A percentile compares a stretch with the other conserved stretches of the same genome.
These are phyloP conservation scores for Hura crepitans DNA, from an alignment of 441 rosid species.

Conservation along the genomic window DNA sequence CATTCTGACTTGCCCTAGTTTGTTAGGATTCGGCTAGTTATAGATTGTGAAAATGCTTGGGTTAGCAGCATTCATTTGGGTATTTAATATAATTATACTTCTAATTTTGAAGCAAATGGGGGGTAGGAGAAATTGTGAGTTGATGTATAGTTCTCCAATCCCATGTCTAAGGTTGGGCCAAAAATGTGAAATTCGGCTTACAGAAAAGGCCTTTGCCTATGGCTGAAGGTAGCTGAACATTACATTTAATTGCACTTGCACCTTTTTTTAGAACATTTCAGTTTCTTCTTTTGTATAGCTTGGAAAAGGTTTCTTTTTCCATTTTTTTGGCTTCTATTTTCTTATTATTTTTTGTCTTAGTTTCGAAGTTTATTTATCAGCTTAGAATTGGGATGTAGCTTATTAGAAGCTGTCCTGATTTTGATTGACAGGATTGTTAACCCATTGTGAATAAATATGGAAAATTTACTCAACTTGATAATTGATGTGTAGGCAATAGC, in stretches of 20 bases:
- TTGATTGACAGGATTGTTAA: too few relatives aligned
- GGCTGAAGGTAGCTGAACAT: not conserved
- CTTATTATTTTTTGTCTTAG: too few relatives aligned
- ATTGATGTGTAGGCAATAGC: too few relatives aligned
- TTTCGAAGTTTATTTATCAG: too few relatives aligned
- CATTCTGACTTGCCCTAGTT: conserved; percentile 21
- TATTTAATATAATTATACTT: conserved; percentile 18
- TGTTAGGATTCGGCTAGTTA: conserved; percentile 18
- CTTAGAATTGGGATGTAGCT: too few relatives aligned
- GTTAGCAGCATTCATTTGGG: conserved; percentile 22
- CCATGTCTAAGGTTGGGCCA: conserved; percentile 5
- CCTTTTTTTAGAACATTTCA: not conserved
- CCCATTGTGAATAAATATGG: too few relatives aligned
- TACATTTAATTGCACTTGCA: not conserved
- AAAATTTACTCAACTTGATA: too few relatives aligned
- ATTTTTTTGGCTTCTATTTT: too few relatives aligned
- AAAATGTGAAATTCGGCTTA: not conserved
- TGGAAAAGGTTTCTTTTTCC: not conserved
- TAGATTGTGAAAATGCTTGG: conserved; percentile 20
- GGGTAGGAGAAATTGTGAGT: conserved; percentile 25
- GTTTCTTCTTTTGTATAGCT: conserved; percentile 12
- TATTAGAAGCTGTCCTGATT: too few relatives aligned
- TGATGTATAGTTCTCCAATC: conserved; percentile 28
- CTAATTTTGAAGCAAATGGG: conserved; percentile 20
- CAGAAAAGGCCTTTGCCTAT: not conserved